These are phyloP conservation scores for Hanseniaspora valbyensis DNA, from an alignment of 805 yeast genomes.

Conservation along the genomic window DNA sequence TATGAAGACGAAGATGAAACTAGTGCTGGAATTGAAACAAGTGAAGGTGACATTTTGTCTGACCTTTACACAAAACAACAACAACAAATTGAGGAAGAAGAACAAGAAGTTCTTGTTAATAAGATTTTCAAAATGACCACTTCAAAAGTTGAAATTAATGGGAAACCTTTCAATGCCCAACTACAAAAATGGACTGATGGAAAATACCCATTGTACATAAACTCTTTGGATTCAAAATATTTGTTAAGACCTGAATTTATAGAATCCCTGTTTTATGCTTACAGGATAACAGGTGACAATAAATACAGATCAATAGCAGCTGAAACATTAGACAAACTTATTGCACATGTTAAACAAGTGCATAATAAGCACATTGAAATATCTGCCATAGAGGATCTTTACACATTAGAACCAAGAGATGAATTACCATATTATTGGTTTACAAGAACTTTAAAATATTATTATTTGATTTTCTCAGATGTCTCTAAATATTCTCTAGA, in stretches of 20 bases:
- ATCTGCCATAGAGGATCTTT: slow-evolving; percentile 25
- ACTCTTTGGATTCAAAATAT: slow-evolving; percentile 30
- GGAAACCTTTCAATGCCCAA: neutral
- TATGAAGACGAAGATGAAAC: neutral
- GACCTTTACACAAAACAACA: too few relatives aligned
- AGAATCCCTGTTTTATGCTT: slow-evolving; percentile 49
- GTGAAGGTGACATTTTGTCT: neutral
- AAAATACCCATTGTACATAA: slow-evolving; percentile 28
- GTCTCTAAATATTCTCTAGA: slow-evolving; percentile 36
- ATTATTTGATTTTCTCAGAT: slow-evolving; percentile 39
- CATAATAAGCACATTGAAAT: slow-evolving; percentile 34
- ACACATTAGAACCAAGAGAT: slow-evolving; percentile 27
- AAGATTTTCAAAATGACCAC: slow-evolving; percentile 4
- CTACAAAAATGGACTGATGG: slow-evolving; percentile 23
- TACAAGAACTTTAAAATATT: slow-evolving; percentile 50
- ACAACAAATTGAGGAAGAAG: too few relatives aligned
- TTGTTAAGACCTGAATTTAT: slow-evolving; percentile 51
- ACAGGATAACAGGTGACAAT: slow-evolving; percentile 48
- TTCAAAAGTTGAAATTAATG: neutral
- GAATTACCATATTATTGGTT: slow-evolving; percentile 43
- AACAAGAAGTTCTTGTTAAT: neutral
- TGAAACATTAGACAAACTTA: slow-evolving; percentile 35
- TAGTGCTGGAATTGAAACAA: neutral
- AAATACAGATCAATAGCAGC: slow-evolving; percentile 48
- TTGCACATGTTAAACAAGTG: slow-evolving; percentile 27